Base-by-base conservation (phyloP, 805 yeast species). In the Lachancea fermentati region DNA sequence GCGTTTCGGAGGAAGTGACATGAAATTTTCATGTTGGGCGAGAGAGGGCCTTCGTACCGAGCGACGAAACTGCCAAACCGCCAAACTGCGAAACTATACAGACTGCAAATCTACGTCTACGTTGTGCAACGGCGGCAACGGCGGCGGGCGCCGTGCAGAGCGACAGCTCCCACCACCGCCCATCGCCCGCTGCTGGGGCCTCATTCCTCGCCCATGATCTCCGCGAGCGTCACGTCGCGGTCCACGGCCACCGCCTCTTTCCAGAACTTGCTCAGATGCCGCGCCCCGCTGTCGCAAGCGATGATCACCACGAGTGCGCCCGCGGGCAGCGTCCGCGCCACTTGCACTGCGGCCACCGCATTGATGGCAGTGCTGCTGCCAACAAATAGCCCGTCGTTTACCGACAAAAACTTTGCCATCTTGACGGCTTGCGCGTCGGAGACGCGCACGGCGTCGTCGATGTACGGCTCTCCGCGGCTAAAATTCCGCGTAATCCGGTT, bases 261-360 rank as follows among this genome's bases (percentile, higher is more conserved):
- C 97, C 97, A 91, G 56, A 91, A 93, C 62, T 91, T 91, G 37
- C 93, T 83, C 44, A 91, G 57, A 63, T 91, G 98, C 50, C 98
- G 71, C 9, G 81, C 68, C 1, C 98, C 98, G 4, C 94, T 79
- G 59, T 91, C 98, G 59, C 97, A 93, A 1, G 95, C 85, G 35
- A 93, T 73, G 14, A 94, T 77, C 4, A 91, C 94, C 16, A 91
- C 78, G 14, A 68, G 75, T 37, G 82, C 75, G 1, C 89, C 89
- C 0, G 80, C 69, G 58, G 64, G 74, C 28, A 57, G 39, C 19
- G 58, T 54, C 41, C 62, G 55, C 2, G 87, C 85, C 6, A 76
- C 63, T 47, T 76, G 69, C 4, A 78, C 73, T 1, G 95, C 95
- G 1, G 95, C 97, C 4, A 86, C 96, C 31, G 96, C 89, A 57